Evolutionary conservation across 768 basidiomycete species (phyloP).

Genomic region (Mycena belliarum): DNA sequence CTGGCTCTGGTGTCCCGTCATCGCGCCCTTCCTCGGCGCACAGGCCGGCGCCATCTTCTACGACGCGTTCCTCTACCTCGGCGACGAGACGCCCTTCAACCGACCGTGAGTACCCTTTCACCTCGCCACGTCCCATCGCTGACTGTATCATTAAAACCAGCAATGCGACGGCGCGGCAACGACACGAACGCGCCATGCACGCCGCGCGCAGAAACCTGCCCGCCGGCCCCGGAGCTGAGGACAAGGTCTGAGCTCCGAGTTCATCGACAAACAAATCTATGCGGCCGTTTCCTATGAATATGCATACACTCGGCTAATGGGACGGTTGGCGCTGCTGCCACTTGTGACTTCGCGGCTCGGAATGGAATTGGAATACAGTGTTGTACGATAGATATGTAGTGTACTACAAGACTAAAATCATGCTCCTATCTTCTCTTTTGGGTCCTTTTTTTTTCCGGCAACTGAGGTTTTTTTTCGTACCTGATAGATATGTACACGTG

Average conservation of each 20-base stretch:
- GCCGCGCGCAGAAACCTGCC: constrained; percentile 9
- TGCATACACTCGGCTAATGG: constrained; percentile 2
- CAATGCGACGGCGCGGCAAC: constrained; percentile 11
- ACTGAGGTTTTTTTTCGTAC: no score
- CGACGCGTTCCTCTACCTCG: constrained; percentile 58
- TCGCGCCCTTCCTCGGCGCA: constrained; percentile 62
- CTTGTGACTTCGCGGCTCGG: no score
- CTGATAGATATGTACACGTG: no score
- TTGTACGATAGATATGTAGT: background rate
- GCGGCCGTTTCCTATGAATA: no score
- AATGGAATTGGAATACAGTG: background rate
- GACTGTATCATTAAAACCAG: background rate
- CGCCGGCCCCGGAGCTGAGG: constrained; percentile 14
- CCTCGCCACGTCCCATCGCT: background rate
- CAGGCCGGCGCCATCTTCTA: constrained; percentile 56
- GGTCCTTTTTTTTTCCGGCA: no score
- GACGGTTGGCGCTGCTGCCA: background rate
- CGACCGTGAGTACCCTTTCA: constrained; percentile 41
- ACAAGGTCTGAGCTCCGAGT: constrained; percentile 1
- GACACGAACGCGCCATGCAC: constrained; percentile 13
- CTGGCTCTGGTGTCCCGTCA: constrained; percentile 71
- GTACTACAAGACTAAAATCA: background rate
- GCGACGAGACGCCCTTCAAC: constrained; percentile 55
- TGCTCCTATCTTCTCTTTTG: background rate
- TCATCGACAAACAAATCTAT: background rate